A percentile compares a stretch with the other conserved stretches of the same genome.
phyloP scores from a whole-genome alignment of 495 filamentous ascomycete genomes.

The Articulospora tetracladia region DNA sequence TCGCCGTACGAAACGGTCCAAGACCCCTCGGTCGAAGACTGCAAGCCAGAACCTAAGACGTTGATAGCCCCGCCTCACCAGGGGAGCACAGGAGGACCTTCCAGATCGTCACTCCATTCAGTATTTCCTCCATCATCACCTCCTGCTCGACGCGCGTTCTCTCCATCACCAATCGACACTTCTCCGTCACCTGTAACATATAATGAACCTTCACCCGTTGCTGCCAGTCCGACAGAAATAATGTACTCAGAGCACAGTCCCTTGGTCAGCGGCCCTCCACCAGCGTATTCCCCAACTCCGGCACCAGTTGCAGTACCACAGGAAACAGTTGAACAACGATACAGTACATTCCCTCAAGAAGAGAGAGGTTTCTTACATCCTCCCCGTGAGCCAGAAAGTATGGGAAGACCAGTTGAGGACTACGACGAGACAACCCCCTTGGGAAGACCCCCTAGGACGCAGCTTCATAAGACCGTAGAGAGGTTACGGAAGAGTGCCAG shows the following conservation, averaged over 20 bases:
- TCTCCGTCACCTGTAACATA: conserved; percentile 5
- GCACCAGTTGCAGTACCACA: not conserved
- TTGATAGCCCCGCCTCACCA: conserved; percentile 9
- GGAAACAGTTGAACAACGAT: not conserved
- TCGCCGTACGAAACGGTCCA: conserved; percentile 16
- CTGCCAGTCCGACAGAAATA: conserved; percentile 1
- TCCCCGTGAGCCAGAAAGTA: conserved; percentile 19
- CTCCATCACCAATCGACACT: not conserved
- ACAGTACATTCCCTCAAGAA: conserved; percentile 23
- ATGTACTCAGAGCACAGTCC: conserved; percentile 2
- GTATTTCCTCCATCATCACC: conserved; percentile 8
- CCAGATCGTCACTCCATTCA: conserved; percentile 3
- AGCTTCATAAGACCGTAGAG: not conserved
- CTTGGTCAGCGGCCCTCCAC: conserved; percentile 14
- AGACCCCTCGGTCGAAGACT: conserved; percentile 18
- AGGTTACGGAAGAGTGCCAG: not conserved
- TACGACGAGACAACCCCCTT: conserved; percentile 16
- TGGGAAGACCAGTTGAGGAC: conserved; percentile 16
- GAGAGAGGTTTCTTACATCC: conserved; percentile 16
- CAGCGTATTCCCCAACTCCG: conserved; percentile 17
- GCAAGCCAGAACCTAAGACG: conserved; percentile 16
- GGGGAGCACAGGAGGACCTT: conserved; percentile 4
- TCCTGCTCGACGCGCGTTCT: conserved; percentile 16
- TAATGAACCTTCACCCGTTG: conserved; percentile 4
- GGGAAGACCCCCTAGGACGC: not conserved